Percentiles rank a stretch among this genome's conserved stretches.
These are phyloP conservation scores for Paramecium octaurelia DNA, from an alignment of 73 alveolate genomes.

Conservation along the genomic window DNA sequence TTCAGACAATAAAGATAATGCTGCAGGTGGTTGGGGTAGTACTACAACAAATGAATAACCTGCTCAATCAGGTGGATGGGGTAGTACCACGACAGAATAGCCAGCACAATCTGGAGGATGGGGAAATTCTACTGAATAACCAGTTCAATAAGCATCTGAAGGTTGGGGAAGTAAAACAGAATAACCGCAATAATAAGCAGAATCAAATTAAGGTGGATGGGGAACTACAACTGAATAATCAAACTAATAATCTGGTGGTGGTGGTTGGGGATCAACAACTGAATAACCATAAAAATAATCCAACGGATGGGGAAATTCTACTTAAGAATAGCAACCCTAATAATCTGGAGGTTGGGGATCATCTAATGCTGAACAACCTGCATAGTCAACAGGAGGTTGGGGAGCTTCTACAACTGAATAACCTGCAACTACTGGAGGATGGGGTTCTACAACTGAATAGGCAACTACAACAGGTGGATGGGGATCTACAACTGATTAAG, in stretches of 20 bases:
- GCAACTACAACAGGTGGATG: background rate
- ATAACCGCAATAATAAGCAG: background rate
- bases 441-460: background rate
- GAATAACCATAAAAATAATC: background rate
- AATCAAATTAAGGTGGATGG: background rate
- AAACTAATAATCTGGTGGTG: background rate
- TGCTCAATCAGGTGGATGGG: conserved; percentile 16
- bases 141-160: background rate
- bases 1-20: background rate
- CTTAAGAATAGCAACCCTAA: background rate
- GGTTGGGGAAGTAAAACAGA: conserved; percentile 2
- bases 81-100: background rate
- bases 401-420: background rate
- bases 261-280: background rate
- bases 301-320: background rate
- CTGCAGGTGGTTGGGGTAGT: background rate
- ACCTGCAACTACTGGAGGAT: background rate
- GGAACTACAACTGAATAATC: background rate
- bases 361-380: background rate
- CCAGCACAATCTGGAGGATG: background rate
- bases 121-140: background rate
- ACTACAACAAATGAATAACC: background rate
- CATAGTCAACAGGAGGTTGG: background rate
- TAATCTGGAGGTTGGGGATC: background rate
- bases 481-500: background rate